Conservation (phyloP, 108 stramenopile species). For the Discostella pseudostelligera region DNA sequence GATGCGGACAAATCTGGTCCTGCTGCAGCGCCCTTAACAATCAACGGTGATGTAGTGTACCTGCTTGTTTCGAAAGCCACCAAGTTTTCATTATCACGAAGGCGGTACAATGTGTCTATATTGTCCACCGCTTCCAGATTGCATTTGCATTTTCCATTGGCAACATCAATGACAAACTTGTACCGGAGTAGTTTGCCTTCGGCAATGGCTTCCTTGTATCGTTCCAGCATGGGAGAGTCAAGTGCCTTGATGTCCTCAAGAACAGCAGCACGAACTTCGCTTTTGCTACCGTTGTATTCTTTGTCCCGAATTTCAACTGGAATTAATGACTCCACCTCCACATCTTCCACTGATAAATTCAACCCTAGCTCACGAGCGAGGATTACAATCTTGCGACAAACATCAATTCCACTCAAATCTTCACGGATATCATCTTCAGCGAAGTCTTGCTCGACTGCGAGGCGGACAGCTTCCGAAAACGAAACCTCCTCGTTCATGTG, state of each 20-base stretch:
- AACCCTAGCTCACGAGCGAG: slow-evolving; percentile 60
- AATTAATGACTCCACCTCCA: slow-evolving; percentile 67
- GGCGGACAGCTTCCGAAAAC: slow-evolving; percentile 63
- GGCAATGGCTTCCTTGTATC: slow-evolving; percentile 51
- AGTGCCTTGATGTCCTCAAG: slow-evolving; percentile 51
- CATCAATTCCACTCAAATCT: slow-evolving; percentile 50
- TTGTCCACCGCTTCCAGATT: slow-evolving; percentile 41
- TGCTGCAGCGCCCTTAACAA: slow-evolving; percentile 85
- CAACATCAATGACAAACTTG: slow-evolving; percentile 72
- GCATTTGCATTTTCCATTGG: slow-evolving; percentile 50
- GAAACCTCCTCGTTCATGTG: slow-evolving; percentile 45
- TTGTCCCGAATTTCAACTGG: slow-evolving; percentile 55
- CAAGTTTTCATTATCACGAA: slow-evolving; percentile 66
- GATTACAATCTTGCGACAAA: slow-evolving; percentile 49
- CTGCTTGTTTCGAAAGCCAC: slow-evolving; percentile 66
- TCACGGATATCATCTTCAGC: slow-evolving; percentile 68
- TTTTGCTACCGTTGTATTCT: slow-evolving; percentile 36
- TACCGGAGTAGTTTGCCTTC: slow-evolving; percentile 66
- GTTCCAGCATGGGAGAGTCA: slow-evolving; percentile 55
- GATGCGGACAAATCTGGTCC: slow-evolving; percentile 79
- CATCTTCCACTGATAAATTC: slow-evolving; percentile 58
- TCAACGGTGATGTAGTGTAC: slow-evolving; percentile 71
- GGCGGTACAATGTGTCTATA: slow-evolving; percentile 59
- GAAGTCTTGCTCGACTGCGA: slow-evolving; percentile 59
- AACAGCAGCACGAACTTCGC: slow-evolving; percentile 38